Conservation (phyloP, 306 rosid genomes). For the Alnus rubra region DNA sequence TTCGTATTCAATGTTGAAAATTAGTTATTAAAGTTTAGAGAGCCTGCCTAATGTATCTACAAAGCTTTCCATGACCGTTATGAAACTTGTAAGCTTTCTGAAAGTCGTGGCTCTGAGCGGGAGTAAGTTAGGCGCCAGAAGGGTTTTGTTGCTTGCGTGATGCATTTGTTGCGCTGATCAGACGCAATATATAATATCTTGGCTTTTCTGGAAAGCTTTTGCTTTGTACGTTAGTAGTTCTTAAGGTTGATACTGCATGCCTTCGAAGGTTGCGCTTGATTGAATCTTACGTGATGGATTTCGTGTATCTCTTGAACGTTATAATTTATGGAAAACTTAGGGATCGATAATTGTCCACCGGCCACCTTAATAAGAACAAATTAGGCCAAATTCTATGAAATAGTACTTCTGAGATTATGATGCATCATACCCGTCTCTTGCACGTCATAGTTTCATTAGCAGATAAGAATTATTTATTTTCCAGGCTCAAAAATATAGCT, state of each 20-base stretch:
- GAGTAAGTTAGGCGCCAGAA: constrained; percentile 11
- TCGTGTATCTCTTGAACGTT: background rate
- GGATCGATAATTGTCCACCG: background rate
- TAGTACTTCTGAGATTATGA: too few relatives aligned
- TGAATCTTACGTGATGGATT: background rate
- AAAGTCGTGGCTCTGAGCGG: background rate
- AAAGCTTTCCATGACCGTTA: constrained; percentile 8
- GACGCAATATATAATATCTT: constrained; percentile 27
- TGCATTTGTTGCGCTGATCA: constrained; percentile 16
- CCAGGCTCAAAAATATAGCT: too few relatives aligned
- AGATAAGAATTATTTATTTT: too few relatives aligned
- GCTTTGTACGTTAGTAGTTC: background rate
- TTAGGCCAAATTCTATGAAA: background rate
- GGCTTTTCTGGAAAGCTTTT: background rate
- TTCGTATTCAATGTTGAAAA: background rate
- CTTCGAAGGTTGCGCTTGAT: background rate
- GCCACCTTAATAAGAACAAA: background rate
- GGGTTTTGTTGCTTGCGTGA: constrained; percentile 5
- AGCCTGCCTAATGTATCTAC: background rate
- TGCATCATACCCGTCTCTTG: background rate
- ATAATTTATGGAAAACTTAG: too few relatives aligned
- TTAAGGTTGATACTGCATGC: background rate
- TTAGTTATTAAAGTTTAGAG: background rate
- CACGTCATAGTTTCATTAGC: background rate
- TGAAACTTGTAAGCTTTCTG: background rate